Conservation (phyloP, 202 grass and related monocot species). For the Setaria italica region DNA sequence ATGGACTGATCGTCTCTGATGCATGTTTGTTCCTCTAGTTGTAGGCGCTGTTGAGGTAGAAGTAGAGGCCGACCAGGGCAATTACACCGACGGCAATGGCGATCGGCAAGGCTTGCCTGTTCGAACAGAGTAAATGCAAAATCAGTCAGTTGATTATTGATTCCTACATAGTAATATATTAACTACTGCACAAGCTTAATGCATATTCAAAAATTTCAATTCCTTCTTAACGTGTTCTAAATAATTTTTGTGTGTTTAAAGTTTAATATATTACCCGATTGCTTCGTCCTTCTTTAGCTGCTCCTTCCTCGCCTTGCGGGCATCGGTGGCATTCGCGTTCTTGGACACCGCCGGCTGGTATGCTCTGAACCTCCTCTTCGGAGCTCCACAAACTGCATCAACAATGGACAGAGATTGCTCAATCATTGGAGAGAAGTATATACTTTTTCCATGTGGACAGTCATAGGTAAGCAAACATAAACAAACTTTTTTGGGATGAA, state of each 20-base stretch:
- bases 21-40: slow-evolving; percentile 33
- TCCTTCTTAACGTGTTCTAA: neutral
- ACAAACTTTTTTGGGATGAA: neutral
- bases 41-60: slow-evolving; percentile 83
- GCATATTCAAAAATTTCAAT: neutral
- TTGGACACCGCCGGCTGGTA: slow-evolving; percentile 74
- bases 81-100: slow-evolving; percentile 61
- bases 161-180: neutral
- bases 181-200: neutral
- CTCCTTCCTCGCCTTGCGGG: slow-evolving; percentile 83
- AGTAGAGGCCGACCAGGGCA: slow-evolving; percentile 66
- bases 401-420: neutral
- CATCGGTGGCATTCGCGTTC: slow-evolving; percentile 59
- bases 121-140: neutral
- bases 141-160: neutral
- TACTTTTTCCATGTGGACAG: neutral
- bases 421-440: neutral
- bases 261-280: slow-evolving; percentile 51
- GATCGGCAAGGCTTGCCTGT: slow-evolving; percentile 75
- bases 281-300: slow-evolving; percentile 79
- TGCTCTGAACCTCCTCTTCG: slow-evolving; percentile 81
- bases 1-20: neutral
- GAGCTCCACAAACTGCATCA: slow-evolving; percentile 85
- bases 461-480: neutral
- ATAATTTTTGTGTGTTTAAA: neutral